Percentiles rank a stretch among this genome's conserved stretches.
phyloP scores from a whole-genome alignment of 78 protist species.

The Acrasis kona region DNA sequence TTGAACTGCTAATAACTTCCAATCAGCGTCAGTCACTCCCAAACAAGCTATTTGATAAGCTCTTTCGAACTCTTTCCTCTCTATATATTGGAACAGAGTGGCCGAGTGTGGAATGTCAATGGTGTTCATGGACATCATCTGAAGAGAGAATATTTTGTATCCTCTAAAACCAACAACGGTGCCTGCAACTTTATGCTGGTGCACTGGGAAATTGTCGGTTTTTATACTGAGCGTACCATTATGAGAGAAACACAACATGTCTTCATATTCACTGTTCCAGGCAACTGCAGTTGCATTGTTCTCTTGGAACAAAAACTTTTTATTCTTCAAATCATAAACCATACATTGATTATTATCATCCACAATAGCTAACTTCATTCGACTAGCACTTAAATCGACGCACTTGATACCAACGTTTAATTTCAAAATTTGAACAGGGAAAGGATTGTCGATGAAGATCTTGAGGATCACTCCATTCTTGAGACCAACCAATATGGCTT shows the following conservation, averaged over 20 bases:
- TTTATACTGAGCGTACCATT: constrained; percentile 45
- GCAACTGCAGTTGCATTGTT: constrained; percentile 46
- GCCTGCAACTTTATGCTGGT: constrained; percentile 40
- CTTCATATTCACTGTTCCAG: constrained; percentile 48
- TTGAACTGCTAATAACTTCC: constrained; percentile 38
- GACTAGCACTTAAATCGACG: constrained; percentile 43
- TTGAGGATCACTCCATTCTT: constrained; percentile 38
- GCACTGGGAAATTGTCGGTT: constrained; percentile 54
- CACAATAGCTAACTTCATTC: constrained; percentile 48
- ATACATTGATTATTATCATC: constrained; percentile 28
- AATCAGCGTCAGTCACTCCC: constrained; percentile 53
- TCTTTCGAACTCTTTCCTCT: constrained; percentile 1
- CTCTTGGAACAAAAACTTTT: constrained; percentile 36
- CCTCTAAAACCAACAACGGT: constrained; percentile 61
- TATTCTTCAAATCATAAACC: constrained; percentile 43
- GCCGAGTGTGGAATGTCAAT: constrained; percentile 67
- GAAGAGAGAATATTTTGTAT: constrained; percentile 52
- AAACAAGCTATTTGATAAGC: constrained; percentile 65
- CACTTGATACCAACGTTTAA: constrained; percentile 31
- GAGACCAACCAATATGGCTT: constrained; percentile 53
- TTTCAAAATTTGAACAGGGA: constrained; percentile 41
- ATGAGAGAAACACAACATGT: constrained; percentile 55
- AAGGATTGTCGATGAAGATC: constrained; percentile 65
- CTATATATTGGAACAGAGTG: constrained; percentile 38
- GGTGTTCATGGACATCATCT: constrained; percentile 34